Evolutionary conservation across 2,329 filamentous ascomycete genomes (phyloP).

Genomic region (Fusarium globosum): DNA sequence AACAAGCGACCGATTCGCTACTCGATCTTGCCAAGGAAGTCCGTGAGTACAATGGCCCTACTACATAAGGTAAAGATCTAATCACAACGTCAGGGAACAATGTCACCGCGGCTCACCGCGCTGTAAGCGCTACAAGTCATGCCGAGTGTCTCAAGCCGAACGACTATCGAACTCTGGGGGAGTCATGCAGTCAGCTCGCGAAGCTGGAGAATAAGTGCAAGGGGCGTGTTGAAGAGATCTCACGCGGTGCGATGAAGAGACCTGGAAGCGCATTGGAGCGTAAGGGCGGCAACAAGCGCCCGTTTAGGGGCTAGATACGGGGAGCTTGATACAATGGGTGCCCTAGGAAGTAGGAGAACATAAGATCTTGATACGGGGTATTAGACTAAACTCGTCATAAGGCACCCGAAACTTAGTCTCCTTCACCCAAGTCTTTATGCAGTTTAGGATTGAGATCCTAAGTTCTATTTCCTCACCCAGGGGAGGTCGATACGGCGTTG

Average conservation of each 20-base stretch:
- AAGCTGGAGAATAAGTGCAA: not conserved
- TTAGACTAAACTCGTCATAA: too few species aligned
- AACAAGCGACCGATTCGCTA: rapidly evolving
- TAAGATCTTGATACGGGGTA: rapidly evolving
- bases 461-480: rapidly evolving
- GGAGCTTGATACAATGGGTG: rapidly evolving
- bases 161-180: rapidly evolving
- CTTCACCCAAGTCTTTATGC: rapidly evolving
- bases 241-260: rapidly evolving
- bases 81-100: rapidly evolving
- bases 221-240: rapidly evolving
- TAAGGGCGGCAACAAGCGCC: not conserved
- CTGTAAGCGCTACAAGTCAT: rapidly evolving
- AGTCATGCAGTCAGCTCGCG: rapidly evolving
- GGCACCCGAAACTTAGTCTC: rapidly evolving
- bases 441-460: rapidly evolving
- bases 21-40: not conserved
- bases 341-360: rapidly evolving
- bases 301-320: not conserved
- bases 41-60: not conserved
- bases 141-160: rapidly evolving
- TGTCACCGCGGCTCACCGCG: not conserved
- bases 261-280: rapidly evolving
- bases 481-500: rapidly evolving
- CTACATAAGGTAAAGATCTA: rapidly evolving